Percentiles rank a stretch among this genome's conserved stretches.
These are phyloP conservation scores for Serpula lacrymans DNA, from an alignment of 768 basidiomycete species.

Conservation along the genomic window DNA sequence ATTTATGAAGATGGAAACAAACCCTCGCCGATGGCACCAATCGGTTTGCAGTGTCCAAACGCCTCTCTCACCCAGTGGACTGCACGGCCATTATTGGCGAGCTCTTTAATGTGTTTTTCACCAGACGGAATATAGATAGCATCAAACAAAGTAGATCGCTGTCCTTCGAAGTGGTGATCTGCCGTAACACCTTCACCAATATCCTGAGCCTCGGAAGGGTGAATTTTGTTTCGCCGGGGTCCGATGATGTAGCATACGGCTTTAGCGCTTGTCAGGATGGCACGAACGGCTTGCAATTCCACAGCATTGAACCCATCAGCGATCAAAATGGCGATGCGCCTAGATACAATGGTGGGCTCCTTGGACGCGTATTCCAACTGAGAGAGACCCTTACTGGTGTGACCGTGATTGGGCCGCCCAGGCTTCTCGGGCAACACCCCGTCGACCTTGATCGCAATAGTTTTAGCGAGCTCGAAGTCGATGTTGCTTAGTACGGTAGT, in stretches of 20 bases:
- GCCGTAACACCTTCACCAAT: constrained; percentile 37
- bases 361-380: constrained; percentile 55
- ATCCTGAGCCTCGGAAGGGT: constrained; percentile 27
- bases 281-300: constrained; percentile 58
- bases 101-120: constrained; percentile 49
- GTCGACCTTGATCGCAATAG: constrained; percentile 65
- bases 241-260: constrained; percentile 68
- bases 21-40: constrained; percentile 75
- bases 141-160: constrained; percentile 82
- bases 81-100: constrained; percentile 61
- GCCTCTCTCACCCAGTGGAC: constrained; percentile 85
- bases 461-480: constrained; percentile 67
- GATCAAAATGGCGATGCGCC: constrained; percentile 75
- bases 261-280: constrained; percentile 46
- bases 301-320: constrained; percentile 68
- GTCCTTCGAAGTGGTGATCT: constrained; percentile 74
- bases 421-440: constrained; percentile 53
- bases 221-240: constrained; percentile 54
- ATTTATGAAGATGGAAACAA: constrained; percentile 9
- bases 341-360: constrained; percentile 54
- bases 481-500: constrained; percentile 68
- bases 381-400: constrained; percentile 52
- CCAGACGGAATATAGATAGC: constrained; percentile 79
- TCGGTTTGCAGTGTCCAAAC: constrained; percentile 82
- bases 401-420: constrained; percentile 53